Conservation (phyloP, 768 basidiomycete genomes). For the Termitomyces sp. region DNA sequence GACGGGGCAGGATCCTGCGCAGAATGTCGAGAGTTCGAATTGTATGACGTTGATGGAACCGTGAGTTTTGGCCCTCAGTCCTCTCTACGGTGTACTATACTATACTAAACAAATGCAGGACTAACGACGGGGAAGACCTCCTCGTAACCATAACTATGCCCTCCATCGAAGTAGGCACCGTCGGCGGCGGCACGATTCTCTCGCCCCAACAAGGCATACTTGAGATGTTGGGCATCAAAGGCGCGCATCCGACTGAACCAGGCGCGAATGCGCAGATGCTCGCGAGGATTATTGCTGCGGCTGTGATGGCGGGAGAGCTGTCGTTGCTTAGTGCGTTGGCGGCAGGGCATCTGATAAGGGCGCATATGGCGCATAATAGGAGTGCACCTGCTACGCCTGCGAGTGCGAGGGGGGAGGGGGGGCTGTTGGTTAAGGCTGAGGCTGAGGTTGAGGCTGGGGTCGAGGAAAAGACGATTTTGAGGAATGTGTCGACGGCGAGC, state of each 20-base stretch:
- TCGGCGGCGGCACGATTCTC: constrained; percentile 94
- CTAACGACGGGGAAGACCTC: constrained; percentile 85
- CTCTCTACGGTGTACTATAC: too few relatives aligned
- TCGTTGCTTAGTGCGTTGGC: constrained; percentile 90
- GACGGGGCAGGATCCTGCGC: constrained; percentile 97
- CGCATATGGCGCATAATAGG: constrained; percentile 91
- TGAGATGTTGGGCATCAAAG: constrained; percentile 90
- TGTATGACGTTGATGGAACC: constrained; percentile 99
- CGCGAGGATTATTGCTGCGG: constrained; percentile 84
- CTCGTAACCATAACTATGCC: constrained; percentile 96
- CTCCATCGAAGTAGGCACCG: constrained; percentile 98
- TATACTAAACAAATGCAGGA: constrained; percentile 38
- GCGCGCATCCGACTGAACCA: constrained; percentile 82
- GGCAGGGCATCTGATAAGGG: constrained; percentile 91
- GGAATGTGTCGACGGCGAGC: constrained; percentile 17
- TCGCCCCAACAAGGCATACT: constrained; percentile 87
- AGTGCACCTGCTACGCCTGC: constrained; percentile 79
- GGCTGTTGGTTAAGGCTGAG: constrained; percentile 6
- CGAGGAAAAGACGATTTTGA: background rate
- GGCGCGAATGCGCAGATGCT: constrained; percentile 88
- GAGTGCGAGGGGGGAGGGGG: constrained; percentile 1
- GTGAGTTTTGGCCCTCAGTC: constrained; percentile 45
- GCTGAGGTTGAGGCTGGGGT: background rate
- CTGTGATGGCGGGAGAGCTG: constrained; percentile 98
- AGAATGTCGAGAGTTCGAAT: constrained; percentile 97